Percentiles rank a stretch among this genome's conserved stretches.
phyloP scores from a whole-genome alignment of 2,329 filamentous ascomycete species.

The Aspergillus calidoustus region DNA sequence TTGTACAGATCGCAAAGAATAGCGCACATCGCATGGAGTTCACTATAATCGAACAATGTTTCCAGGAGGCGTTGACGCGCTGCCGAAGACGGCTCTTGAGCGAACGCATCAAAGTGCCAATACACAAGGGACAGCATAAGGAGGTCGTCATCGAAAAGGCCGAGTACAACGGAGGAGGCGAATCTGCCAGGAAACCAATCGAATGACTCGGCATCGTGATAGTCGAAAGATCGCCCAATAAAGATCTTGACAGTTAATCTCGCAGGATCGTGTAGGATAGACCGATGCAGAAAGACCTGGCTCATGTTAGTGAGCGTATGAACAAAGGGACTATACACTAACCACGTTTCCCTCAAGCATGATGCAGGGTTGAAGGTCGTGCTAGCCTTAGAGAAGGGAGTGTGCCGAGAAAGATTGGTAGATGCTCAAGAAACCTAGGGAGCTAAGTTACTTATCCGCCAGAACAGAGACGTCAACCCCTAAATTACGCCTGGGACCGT shows the following conservation, averaged over 20 bases:
- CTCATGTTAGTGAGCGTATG: conserved; percentile 1
- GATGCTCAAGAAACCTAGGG: no score
- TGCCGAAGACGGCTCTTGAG: background rate
- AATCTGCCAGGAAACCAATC: background rate
- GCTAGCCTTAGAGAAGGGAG: no score
- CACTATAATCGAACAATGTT: background rate
- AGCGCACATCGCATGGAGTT: background rate
- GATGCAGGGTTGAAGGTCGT: no score
- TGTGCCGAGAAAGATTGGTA: no score
- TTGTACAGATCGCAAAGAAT: conserved; percentile 6
- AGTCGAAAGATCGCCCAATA: background rate
- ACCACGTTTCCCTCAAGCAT: no score
- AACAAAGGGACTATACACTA: background rate
- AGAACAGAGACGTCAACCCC: no score
- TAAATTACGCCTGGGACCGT: no score
- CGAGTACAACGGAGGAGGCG: background rate
- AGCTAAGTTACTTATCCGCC: no score
- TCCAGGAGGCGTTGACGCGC: background rate
- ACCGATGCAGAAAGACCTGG: conserved; percentile 1
- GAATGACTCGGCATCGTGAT: background rate
- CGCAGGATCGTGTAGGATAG: background rate
- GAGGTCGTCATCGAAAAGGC: background rate
- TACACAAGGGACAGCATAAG: conserved; percentile 2
- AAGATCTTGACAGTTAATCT: conserved; percentile 3
- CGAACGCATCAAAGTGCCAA: conserved; percentile 4